A percentile compares a stretch with the other conserved stretches of the same genome.
Evolutionary conservation across 2,329 filamentous ascomycete species (phyloP).

Genomic region (Bertia moriformis): DNA sequence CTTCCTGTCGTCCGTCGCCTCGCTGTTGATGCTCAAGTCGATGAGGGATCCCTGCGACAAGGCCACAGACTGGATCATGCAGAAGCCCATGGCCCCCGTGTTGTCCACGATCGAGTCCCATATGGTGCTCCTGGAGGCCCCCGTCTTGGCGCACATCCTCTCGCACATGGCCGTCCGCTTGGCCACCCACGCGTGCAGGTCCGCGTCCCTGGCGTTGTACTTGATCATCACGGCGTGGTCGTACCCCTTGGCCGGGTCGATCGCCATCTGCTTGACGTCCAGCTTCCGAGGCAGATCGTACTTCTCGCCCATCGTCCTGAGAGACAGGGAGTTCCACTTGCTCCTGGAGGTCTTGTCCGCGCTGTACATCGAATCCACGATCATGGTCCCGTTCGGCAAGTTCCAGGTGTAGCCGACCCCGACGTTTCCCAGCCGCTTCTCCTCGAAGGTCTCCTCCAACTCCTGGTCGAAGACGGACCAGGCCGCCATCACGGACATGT

Average conservation of each 20-base stretch:
- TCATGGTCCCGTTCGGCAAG: neutral
- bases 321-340: too few relatives aligned
- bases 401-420: neutral
- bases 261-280: neutral
- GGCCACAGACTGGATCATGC: neutral
- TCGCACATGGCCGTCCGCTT: neutral
- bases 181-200: neutral
- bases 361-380: neutral
- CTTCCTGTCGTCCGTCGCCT: neutral
- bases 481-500: neutral
- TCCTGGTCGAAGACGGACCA: neutral
- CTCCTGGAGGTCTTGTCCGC: neutral
- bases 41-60: neutral
- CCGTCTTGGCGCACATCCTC: neutral
- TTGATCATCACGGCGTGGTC: neutral
- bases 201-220: neutral
- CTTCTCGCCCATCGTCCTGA: too few relatives aligned
- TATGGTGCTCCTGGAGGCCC: neutral
- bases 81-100: neutral
- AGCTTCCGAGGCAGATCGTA: neutral
- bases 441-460: neutral
- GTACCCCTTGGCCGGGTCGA: neutral
- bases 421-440: neutral
- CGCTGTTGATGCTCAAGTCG: neutral
- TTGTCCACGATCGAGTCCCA: neutral